Evolutionary conservation across 1,284 basidiomycete genomes (phyloP).

Genomic region (Sporisorium reilianum): DNA sequence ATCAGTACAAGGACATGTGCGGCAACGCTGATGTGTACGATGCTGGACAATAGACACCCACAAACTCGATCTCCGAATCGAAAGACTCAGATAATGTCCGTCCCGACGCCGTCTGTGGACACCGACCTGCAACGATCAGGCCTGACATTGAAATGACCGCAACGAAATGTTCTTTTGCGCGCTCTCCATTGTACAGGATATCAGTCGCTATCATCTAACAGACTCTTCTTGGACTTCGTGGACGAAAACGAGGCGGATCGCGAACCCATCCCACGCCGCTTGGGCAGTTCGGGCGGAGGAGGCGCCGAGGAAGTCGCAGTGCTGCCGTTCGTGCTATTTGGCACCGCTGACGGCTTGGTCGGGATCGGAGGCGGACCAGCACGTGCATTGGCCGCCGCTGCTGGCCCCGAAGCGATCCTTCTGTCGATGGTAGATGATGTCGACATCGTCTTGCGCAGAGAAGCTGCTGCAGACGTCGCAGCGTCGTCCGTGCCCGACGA

Average conservation of each 20-base stretch:
- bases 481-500: neutral
- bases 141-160: neutral
- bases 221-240: constrained; percentile 39
- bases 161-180: neutral
- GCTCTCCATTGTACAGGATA: neutral
- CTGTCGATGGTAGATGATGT: constrained; percentile 30
- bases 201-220: constrained; percentile 50
- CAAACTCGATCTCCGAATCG: constrained; percentile 7
- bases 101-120: neutral
- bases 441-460: constrained; percentile 30
- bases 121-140: neutral
- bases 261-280: constrained; percentile 38
- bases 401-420: constrained; percentile 33
- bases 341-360: constrained; percentile 25
- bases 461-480: neutral
- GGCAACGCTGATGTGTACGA: constrained; percentile 53
- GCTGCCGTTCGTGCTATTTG: neutral
- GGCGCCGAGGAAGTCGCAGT: constrained; percentile 2
- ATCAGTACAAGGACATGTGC: constrained; percentile 55
- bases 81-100: neutral
- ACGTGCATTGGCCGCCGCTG: constrained; percentile 11
- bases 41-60: constrained; percentile 36
- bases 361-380: constrained; percentile 44
- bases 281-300: constrained; percentile 38
- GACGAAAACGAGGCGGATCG: constrained; percentile 45